These are phyloP conservation scores for Effrenium voratum DNA, from an alignment of 73 alveolate genomes.

Conservation along the genomic window DNA sequence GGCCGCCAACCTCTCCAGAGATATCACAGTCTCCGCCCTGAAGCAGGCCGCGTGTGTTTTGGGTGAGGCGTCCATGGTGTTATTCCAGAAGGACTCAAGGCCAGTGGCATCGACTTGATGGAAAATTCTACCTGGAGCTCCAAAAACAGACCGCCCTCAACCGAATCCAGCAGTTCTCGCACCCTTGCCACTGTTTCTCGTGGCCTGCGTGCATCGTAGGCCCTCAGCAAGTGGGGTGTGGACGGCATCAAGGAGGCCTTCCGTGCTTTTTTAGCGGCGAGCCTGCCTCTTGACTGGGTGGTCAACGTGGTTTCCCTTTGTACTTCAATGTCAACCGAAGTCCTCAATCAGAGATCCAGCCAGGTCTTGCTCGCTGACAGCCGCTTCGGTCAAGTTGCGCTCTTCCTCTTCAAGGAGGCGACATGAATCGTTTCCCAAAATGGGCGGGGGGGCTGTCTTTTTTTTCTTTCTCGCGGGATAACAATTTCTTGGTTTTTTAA, in stretches of 20 bases:
- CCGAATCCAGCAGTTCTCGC: too few relatives aligned
- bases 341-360: too few relatives aligned
- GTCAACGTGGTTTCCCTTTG: neutral
- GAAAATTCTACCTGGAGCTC: too few relatives aligned
- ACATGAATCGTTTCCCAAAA: too few relatives aligned
- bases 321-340: neutral
- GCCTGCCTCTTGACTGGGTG: neutral
- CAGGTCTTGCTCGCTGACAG: slow-evolving; percentile 84
- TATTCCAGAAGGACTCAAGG: neutral
- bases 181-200: too few relatives aligned
- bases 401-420: slow-evolving; percentile 90
- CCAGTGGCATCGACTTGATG: too few relatives aligned
- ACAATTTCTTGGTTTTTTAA: too few relatives aligned
- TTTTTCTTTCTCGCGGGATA: too few relatives aligned
- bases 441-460: too few relatives aligned
- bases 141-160: too few relatives aligned
- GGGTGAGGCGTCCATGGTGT: neutral
- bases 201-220: too few relatives aligned
- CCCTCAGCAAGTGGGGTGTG: slow-evolving; percentile 87
- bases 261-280: neutral
- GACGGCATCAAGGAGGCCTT: slow-evolving; percentile 85
- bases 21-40: slow-evolving; percentile 65
- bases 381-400: slow-evolving; percentile 87
- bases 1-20: slow-evolving; percentile 82
- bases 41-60: slow-evolving; percentile 55